Percentiles rank a stretch among this genome's conserved stretches.
Conservation (phyloP, 2,329 filamentous ascomycete species). For the Graphilbum fragrans region DNA sequence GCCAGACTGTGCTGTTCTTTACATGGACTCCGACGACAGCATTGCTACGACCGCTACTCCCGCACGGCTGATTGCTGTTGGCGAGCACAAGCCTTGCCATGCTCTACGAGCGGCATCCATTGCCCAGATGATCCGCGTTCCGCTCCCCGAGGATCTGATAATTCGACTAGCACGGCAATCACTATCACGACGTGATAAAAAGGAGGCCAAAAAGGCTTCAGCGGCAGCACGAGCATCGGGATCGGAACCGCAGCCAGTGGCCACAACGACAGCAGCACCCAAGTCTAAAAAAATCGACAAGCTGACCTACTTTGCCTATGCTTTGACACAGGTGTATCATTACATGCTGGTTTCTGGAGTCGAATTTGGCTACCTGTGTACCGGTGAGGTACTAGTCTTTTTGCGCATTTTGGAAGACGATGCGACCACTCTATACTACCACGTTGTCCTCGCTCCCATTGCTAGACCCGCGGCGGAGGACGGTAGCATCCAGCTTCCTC, state of each 20-base stretch:
- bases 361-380: constrained; percentile 5
- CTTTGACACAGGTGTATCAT: constrained; percentile 3
- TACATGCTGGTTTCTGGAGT: constrained; percentile 6
- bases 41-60: background rate
- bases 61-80: constrained; percentile 3
- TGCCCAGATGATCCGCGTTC: background rate
- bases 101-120: constrained; percentile 3
- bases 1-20: constrained; percentile 3
- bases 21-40: constrained; percentile 1
- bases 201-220: background rate
- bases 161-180: constrained; percentile 5
- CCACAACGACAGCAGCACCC: background rate
- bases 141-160: constrained; percentile 1
- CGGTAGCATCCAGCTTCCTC: background rate
- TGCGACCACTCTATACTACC: constrained; percentile 3
- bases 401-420: constrained; percentile 5
- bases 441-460: constrained; percentile 5
- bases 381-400: constrained; percentile 5
- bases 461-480: background rate
- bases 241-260: background rate
- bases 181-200: constrained; percentile 2
- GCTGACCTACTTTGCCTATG: constrained; percentile 6
- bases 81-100: constrained; percentile 5
- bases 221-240: background rate
- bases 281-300: constrained; percentile 2